Evolutionary conservation across 2,329 filamentous ascomycete genomes (phyloP), one percentile per base, ranked within the genome.

Genomic region (Cladosporium sp.): DNA sequence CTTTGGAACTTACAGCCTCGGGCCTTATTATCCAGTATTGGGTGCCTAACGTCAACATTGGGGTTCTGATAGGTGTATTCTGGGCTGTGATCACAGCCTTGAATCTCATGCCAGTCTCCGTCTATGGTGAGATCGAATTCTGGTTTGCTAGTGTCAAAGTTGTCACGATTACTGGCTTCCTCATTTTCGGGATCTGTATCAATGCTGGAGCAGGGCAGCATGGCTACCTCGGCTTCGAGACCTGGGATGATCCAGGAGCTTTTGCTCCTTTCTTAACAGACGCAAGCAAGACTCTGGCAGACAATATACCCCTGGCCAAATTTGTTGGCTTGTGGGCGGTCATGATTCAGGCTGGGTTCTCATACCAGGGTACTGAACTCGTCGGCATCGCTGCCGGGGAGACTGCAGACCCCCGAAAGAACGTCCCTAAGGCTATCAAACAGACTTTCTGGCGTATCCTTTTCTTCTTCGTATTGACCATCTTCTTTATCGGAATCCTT

Each of bases 221-320:
- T 57, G 78, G 80, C 32, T 82, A 84, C 61, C 75, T 84, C 20
- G 82, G 84, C 22, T 82, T 78, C 37, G 73, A 77, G 41, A 83
- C 78, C 65, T 67, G 66, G 63, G 51, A 57, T 37, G 49, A 58
- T 17, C 64, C 65, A 18, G 65, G 65, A 18, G 64, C 64, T 7
- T 78, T 78, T 58, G 62, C 62, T 7, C 57, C 60, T 7, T 64
- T 64, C 49, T 20, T 50, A 7, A 37, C 43, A 15, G 43, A 47
- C 15, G 15, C 43, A 11, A 47, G 22, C 22, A 9, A 27, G 9
- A 27, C 22, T 27, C 17, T 43, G 5, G 24, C 19, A 15, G 19
- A 47, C n/a, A 62, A 61, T 24, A 44, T 52, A 1, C 55, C 62
- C 8, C 55, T 66, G 4, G 64, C 61, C 44, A 68, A n/a, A 65